Percentiles rank a stretch among this genome's conserved stretches.
phyloP scores from a whole-genome alignment of 805 yeast genomes.

The Pichia heedii region DNA sequence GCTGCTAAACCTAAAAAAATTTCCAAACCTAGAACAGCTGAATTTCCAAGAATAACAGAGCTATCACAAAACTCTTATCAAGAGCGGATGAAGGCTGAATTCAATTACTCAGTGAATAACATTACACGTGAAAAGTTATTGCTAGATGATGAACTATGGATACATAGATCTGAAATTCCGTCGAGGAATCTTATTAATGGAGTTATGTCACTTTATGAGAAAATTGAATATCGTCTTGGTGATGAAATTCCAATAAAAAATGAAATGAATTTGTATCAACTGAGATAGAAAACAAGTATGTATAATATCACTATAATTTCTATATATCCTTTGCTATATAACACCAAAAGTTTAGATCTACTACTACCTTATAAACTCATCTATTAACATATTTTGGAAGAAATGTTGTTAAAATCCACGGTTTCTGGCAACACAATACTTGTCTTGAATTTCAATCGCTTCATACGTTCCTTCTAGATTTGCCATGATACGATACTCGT shows the following conservation, averaged over 20 bases:
- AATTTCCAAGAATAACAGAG: slow-evolving; percentile 1
- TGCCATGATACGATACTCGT: slow-evolving; percentile 64
- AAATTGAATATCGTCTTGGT: neutral
- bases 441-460: slow-evolving; percentile 83
- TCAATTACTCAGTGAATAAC: neutral
- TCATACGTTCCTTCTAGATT: slow-evolving; percentile 90
- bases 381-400: too few species aligned
- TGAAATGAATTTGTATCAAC: slow-evolving; percentile 1
- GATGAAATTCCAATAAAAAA: neutral
- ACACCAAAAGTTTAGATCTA: too few species aligned
- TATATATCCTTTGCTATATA: neutral
- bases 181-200: neutral
- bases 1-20: neutral
- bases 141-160: slow-evolving; percentile 8
- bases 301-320: too few species aligned
- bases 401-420: slow-evolving; percentile 3
- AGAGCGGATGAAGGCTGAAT: neutral
- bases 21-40: neutral
- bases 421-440: slow-evolving; percentile 49
- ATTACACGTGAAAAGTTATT: neutral
- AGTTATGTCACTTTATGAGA: neutral
- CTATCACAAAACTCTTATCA: slow-evolving; percentile 6
- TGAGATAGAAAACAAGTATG: neutral
- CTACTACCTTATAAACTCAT: too few species aligned
- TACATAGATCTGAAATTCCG: slow-evolving; percentile 8